A percentile compares a stretch with the other conserved stretches of the same genome.
Conservation (phyloP, 2,329 filamentous ascomycete species). For the Fusarium azukiicola region DNA sequence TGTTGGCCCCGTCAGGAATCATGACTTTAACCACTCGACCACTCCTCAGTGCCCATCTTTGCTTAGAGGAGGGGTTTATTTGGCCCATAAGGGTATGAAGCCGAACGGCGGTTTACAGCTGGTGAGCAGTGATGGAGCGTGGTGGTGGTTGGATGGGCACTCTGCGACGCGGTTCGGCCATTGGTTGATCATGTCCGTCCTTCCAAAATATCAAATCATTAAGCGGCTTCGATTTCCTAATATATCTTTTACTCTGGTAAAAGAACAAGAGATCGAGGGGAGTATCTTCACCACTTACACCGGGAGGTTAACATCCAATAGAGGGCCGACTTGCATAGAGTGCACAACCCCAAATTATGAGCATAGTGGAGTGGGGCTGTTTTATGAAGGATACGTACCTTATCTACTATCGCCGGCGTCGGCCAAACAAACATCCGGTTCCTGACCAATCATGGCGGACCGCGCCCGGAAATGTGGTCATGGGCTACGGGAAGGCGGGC, state of each 20-base stretch:
- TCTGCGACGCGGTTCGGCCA: background rate
- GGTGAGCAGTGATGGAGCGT: background rate
- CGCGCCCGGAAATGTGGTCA: slow-evolving; percentile 54
- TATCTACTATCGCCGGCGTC: slow-evolving; percentile 43
- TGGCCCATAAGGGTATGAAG: background rate
- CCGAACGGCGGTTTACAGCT: background rate
- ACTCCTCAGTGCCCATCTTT: background rate
- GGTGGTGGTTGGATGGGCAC: background rate
- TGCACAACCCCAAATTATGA: background rate
- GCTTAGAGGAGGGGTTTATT: background rate
- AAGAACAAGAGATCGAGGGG: background rate
- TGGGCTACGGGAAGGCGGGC: slow-evolving; percentile 57
- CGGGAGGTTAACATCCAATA: background rate
- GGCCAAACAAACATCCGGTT: slow-evolving; percentile 50
- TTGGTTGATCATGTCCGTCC: background rate
- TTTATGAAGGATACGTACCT: slow-evolving; percentile 22
- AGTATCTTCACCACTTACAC: background rate
- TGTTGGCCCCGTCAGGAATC: background rate
- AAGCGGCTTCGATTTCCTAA: background rate
- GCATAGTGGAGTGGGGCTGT: background rate
- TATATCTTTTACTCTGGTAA: background rate
- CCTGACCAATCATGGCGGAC: slow-evolving; percentile 45
- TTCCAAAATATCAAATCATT: background rate
- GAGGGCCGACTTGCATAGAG: background rate
- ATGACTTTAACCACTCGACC: background rate